Evolutionary conservation across 106 monocot species (phyloP).

Genomic region (Chionographis japonica): DNA sequence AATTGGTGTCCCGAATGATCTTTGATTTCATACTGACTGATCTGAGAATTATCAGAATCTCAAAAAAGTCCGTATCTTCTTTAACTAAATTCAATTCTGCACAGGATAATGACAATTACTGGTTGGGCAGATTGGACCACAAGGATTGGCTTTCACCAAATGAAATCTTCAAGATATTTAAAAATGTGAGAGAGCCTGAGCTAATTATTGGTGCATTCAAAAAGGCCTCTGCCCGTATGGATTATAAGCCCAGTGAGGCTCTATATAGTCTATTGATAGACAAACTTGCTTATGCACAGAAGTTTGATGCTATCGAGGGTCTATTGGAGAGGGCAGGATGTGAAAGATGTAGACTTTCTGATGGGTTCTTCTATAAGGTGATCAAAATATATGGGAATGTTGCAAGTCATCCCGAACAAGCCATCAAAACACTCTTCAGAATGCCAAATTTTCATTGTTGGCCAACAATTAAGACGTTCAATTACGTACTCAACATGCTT

Average conservation of each 20-base stretch:
- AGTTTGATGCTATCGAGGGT: constrained; percentile 41
- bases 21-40: neutral
- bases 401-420: constrained; percentile 49
- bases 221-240: constrained; percentile 47
- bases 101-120: constrained; percentile 36
- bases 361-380: constrained; percentile 68
- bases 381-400: constrained; percentile 77
- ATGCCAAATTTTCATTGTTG: constrained; percentile 84
- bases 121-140: constrained; percentile 58
- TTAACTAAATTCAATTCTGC: constrained; percentile 14
- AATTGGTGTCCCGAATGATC: neutral
- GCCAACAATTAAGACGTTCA: constrained; percentile 74
- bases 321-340: constrained; percentile 45
- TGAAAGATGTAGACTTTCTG: constrained; percentile 61
- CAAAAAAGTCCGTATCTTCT: constrained; percentile 20
- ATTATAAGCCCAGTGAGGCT: constrained; percentile 75
- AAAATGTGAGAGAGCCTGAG: constrained; percentile 43
- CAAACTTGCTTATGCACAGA: constrained; percentile 42
- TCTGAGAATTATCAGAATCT: neutral
- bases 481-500: constrained; percentile 80
- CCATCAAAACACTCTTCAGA: constrained; percentile 42
- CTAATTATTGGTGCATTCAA: constrained; percentile 35
- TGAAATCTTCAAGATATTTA: constrained; percentile 72
- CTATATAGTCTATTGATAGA: constrained; percentile 60
- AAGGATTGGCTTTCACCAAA: constrained; percentile 90